These are phyloP conservation scores for Platanus orientalis DNA, from an alignment of 164 flowering plant genomes.

Conservation along the genomic window DNA sequence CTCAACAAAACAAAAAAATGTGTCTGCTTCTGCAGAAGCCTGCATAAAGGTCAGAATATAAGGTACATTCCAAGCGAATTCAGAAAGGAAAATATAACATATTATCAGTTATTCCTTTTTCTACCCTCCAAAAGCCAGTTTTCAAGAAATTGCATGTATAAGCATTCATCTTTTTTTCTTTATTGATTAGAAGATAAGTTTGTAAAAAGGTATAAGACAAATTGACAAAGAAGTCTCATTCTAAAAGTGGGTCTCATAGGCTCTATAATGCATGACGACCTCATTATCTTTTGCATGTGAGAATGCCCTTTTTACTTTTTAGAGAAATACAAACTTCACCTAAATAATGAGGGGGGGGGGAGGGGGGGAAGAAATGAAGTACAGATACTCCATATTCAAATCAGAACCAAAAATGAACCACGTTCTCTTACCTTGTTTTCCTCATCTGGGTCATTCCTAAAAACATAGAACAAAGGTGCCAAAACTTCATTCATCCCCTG, in stretches of 20 bases:
- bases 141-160: not conserved
- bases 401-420: not conserved
- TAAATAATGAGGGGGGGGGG: no score
- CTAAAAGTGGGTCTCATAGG: no score
- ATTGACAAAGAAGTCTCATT: no score
- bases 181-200: no score
- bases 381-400: not conserved
- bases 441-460: conserved; percentile 82
- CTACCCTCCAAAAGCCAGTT: not conserved
- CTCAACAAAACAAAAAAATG: conserved; percentile 97
- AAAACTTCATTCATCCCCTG: conserved; percentile 99
- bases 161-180: not conserved
- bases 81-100: not conserved
- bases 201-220: no score
- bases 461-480: conserved; percentile 90
- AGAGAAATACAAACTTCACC: not conserved
- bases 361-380: not conserved
- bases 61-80: no score
- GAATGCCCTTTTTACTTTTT: not conserved
- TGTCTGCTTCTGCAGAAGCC: conserved; percentile 89
- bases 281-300: no score
- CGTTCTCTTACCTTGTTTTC: conserved; percentile 64
- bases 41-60: conserved; percentile 33
- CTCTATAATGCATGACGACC: not conserved
- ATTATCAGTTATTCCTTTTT: not conserved